These are phyloP conservation scores for Eimeria zaria DNA, from an alignment of 169 alveolate species.

Conservation along the genomic window DNA sequence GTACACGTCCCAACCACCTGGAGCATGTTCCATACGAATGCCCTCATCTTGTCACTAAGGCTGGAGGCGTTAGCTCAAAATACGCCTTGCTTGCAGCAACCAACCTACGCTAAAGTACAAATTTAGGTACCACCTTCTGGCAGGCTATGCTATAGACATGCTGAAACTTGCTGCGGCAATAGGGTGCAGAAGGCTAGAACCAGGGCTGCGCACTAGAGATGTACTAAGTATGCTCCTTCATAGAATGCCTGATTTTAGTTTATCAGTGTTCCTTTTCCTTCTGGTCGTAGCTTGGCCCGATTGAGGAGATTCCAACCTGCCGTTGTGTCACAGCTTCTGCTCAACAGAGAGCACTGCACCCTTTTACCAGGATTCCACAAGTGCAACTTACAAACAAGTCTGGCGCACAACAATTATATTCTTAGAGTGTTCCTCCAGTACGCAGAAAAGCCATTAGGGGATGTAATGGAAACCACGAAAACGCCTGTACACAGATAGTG, in stretches of 20 bases:
- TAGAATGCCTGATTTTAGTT: not conserved
- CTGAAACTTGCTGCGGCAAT: not conserved
- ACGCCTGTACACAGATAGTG: not conserved
- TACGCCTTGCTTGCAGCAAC: not conserved
- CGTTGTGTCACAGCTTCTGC: not conserved
- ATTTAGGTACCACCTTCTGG: not conserved
- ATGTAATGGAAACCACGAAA: not conserved
- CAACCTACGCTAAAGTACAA: not conserved
- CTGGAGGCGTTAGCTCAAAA: not conserved
- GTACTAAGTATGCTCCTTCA: not conserved
- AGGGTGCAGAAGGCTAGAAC: not conserved
- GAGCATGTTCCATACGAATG: no score
- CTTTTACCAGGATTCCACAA: not conserved
- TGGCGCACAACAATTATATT: not conserved
- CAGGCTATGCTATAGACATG: not conserved
- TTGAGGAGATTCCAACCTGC: not conserved
- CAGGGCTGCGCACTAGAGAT: not conserved
- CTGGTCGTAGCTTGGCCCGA: not conserved
- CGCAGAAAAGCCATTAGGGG: not conserved
- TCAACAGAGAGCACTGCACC: not conserved
- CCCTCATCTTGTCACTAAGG: no score
- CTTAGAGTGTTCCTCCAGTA: not conserved
- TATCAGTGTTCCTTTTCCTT: not conserved
- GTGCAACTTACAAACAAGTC: not conserved
- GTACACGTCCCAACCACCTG: no score